These are phyloP conservation scores for Lathyrus sativus DNA, from an alignment of 306 rosid species.

Conservation along the genomic window DNA sequence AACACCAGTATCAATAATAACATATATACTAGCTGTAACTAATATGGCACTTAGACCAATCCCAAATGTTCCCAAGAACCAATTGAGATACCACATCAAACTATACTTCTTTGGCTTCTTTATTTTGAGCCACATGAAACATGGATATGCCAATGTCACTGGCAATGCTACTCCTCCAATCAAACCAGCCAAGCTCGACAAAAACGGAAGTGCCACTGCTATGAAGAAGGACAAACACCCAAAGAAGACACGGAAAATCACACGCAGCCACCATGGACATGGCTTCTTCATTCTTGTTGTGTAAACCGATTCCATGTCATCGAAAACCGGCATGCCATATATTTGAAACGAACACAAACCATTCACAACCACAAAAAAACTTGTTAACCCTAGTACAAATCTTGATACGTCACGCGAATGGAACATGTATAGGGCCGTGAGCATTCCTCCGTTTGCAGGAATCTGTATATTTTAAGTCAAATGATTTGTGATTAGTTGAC, in stretches of 20 bases:
- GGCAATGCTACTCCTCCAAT: constrained; percentile 55
- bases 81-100: constrained; percentile 61
- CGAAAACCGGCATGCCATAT: constrained; percentile 58
- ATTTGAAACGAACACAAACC: constrained; percentile 55
- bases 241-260: constrained; percentile 33
- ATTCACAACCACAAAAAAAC: constrained; percentile 47
- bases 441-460: constrained; percentile 53
- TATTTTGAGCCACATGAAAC: constrained; percentile 53
- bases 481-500: neutral
- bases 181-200: constrained; percentile 53
- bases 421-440: constrained; percentile 43
- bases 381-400: constrained; percentile 43
- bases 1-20: constrained; percentile 69
- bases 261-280: constrained; percentile 56
- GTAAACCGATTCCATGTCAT: constrained; percentile 54
- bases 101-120: constrained; percentile 48
- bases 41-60: constrained; percentile 51
- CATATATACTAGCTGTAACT: constrained; percentile 62
- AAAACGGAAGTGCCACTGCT: constrained; percentile 51
- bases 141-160: constrained; percentile 50
- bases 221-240: constrained; percentile 48
- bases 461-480: constrained; percentile 35
- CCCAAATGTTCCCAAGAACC: constrained; percentile 66
- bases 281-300: constrained; percentile 48
- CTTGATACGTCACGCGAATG: constrained; percentile 52